Base-by-base conservation (phyloP, 306 rosid genomes). In the Citrullus mucosospermus region DNA sequence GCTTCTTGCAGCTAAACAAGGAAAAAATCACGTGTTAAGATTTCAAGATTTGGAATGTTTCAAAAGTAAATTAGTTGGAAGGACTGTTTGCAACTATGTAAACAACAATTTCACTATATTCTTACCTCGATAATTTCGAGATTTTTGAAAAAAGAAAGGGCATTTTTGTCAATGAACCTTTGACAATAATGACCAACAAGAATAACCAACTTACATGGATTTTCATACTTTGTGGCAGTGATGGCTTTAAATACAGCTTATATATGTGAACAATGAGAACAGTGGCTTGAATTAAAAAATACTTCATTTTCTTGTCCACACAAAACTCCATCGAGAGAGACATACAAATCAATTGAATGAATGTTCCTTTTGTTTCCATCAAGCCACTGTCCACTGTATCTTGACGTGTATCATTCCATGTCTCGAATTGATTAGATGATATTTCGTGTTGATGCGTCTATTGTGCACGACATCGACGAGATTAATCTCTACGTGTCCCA, bases 401-500 rank as follows among this genome's bases (percentile, higher is more conserved):
- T 94, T 96, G 79, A 89, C 80, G 79, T 89, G 97, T n/a, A 94
- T 85, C 78, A 69, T 88, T 43, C 97, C 97, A 78, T 94, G 88
- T 83, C 59, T 88, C 18, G 98, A 95, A 79, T 95, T 85, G 65
- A 89, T 95, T 36, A 95, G 86, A 83, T 95, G 84, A 81, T 83
- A 92, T 66, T 88, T 86, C 65, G 92, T 84, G 78, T 95, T 92
- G 59, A 92, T 88, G 25, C 97, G 89, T 68, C 96, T 93, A 66
- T 95, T 95, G 80, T 82, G 65, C 78, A 95, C 91, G 11, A 89
- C 97, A 79, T 95, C 99, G 17, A 55, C 17, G 1, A 95, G 92
- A 83, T 91, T 87, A 59, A 95, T 92, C 82, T 89, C 97, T 78
- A 91, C 91, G 28, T 89, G 82, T 66, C 99, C 99, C 77, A 92